These are phyloP conservation scores for Saccharomycopsis oosterbeekiorum DNA, from an alignment of 805 yeast genomes.

Conservation along the genomic window DNA sequence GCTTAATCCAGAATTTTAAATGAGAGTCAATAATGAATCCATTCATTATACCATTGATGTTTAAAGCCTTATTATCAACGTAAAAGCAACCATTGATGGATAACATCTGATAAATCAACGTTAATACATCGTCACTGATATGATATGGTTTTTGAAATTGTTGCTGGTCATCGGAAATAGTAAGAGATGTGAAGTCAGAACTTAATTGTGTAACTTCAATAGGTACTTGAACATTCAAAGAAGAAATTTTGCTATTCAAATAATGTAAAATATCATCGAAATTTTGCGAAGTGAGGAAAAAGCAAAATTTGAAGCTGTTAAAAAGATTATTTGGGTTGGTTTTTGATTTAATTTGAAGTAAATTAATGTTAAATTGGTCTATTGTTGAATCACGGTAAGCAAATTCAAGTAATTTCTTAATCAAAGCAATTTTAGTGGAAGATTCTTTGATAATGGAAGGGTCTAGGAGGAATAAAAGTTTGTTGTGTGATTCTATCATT, in stretches of 20 bases:
- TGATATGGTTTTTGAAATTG: background rate
- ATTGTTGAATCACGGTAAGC: constrained; percentile 4
- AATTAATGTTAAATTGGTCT: constrained; percentile 15
- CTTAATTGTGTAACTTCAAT: constrained; percentile 3
- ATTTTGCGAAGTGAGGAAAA: constrained; percentile 6
- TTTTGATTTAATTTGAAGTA: constrained; percentile 6
- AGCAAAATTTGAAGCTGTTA: background rate
- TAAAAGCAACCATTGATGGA: constrained; percentile 6
- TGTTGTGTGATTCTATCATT: constrained; percentile 22
- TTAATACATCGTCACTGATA: constrained; percentile 3
- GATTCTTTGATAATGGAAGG: constrained; percentile 15
- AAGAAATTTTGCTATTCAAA: background rate
- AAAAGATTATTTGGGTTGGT: constrained; percentile 5
- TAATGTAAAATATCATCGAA: background rate
- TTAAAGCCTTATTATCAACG: constrained; percentile 2
- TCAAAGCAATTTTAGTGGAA: constrained; percentile 16
- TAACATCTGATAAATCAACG: constrained; percentile 7
- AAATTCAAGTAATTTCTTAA: constrained; percentile 11
- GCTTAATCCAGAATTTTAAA: background rate
- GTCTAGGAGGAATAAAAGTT: constrained; percentile 13
- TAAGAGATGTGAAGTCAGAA: background rate
- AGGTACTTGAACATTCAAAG: background rate
- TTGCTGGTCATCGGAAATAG: background rate
- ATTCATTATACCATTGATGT: background rate
- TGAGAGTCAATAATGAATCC: background rate